A percentile compares a stretch with the other conserved stretches of the same genome.
phyloP scores from a whole-genome alignment of 768 basidiomycete genomes.

The Zangia roseola region DNA sequence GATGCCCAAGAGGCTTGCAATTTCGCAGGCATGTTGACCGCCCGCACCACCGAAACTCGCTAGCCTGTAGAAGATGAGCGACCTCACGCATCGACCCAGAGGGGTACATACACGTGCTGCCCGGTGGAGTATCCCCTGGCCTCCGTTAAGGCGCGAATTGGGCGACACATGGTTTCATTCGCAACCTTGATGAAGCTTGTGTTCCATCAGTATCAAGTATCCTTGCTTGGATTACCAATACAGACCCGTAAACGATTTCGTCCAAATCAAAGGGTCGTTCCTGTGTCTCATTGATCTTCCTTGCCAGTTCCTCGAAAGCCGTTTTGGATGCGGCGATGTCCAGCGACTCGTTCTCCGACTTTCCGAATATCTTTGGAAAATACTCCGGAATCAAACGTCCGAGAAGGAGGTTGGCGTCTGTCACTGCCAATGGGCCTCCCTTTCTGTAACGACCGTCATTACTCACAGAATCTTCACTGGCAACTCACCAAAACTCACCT shows the following conservation, averaged over 20 bases:
- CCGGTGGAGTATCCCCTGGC: conserved; percentile 82
- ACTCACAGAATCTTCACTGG: not conserved
- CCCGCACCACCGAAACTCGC: conserved; percentile 90
- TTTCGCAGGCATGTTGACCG: conserved; percentile 92
- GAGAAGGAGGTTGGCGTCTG: conserved; percentile 88
- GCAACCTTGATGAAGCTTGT: conserved; percentile 86
- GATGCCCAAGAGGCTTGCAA: conserved; percentile 83
- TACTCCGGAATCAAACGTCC: conserved; percentile 87
- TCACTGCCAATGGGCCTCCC: conserved; percentile 88
- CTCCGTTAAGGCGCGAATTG: conserved; percentile 89
- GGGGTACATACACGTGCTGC: conserved; percentile 55
- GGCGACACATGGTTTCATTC: conserved; percentile 95
- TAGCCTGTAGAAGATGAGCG: conserved; percentile 42
- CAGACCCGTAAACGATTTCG: conserved; percentile 87
- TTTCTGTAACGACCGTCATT: conserved; percentile 48
- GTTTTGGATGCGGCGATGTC: conserved; percentile 67
- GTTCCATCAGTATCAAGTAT: not conserved
- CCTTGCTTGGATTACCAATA: not conserved
- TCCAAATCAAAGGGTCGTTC: conserved; percentile 64
- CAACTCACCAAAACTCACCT: conserved; percentile 44
- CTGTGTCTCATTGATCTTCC: conserved; percentile 67
- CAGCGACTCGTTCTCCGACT: conserved; percentile 80
- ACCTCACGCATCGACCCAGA: not conserved
- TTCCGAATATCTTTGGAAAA: conserved; percentile 95
- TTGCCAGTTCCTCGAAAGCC: conserved; percentile 66